Evolutionary conservation across 1,284 basidiomycete genomes (phyloP), one percentile per base, ranked within the genome.

Genomic region (Sporisorium reilianum): DNA sequence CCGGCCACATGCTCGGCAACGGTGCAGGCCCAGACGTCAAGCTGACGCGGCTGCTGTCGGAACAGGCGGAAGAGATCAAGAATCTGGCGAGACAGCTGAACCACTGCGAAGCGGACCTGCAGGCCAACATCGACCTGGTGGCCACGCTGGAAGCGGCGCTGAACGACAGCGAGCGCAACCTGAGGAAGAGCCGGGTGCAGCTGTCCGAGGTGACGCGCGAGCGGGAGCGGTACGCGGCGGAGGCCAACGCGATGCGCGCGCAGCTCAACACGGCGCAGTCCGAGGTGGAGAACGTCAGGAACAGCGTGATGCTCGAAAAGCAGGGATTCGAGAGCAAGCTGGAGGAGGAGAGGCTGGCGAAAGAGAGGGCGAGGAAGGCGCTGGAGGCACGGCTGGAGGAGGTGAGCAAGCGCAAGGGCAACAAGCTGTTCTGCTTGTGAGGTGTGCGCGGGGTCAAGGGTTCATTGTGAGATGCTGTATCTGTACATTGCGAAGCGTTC

Each of bases 51-150:
- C 62, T 90, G 79, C 80, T 94, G 12, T 91, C 92, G 72, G 89
- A 92, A 75, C 92, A 93, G 84, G 85, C 88, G 18, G 92, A 91
- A 80, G 91, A 94, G 63, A 72, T 96, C 87, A 92, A 93, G 86
- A 94, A 91, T 34, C 89, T 97, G 61, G 93, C 94, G 86, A 94
- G 95, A 85, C 93, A 95, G 85, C 86, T 97, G 57, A 90, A 90
- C 32, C 93, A 95, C 84, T 95, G 93, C 83, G 93, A 96, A 86
- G 90, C 89, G 68, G 94, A 96, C 85, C 87, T 96, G 64, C 92
- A 94, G 79, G 91, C 92, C 54, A 94, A 95, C 83, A 94, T 94
- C 88, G 93, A 96, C 84, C 89, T 95, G 60, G 93, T 95, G 68
- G 89, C 75, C 22, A 80, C 78, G 36, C 67, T 80, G 25, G 78